Percentiles rank a stretch among this genome's conserved stretches.
Evolutionary conservation across 1,139 yeast species (phyloP).

Genomic region (Meyerozyma sp.): DNA sequence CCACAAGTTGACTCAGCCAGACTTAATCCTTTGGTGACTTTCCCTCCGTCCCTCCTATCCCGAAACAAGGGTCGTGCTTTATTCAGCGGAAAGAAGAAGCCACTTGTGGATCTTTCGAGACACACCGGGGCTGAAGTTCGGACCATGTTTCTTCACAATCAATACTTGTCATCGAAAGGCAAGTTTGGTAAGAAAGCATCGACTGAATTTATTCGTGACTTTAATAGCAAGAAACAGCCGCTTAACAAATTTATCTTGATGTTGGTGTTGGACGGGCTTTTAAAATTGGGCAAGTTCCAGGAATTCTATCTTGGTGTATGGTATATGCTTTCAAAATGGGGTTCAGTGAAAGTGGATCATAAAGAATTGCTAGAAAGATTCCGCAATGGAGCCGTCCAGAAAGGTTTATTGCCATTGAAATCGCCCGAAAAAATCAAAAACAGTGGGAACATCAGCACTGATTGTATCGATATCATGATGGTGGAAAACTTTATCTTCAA

Average conservation of each 20-base stretch:
- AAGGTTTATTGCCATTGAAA: background rate
- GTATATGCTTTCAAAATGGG: slow-evolving; percentile 11
- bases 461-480: slow-evolving; percentile 19
- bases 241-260: slow-evolving; percentile 29
- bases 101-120: slow-evolving; percentile 29
- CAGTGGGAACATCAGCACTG: slow-evolving; percentile 2
- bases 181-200: slow-evolving; percentile 18
- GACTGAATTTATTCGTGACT: slow-evolving; percentile 1
- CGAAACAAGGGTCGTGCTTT: slow-evolving; percentile 19
- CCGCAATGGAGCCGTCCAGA: background rate
- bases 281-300: slow-evolving; percentile 25
- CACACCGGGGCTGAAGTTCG: slow-evolving; percentile 17
- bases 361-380: background rate
- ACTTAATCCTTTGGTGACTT: slow-evolving; percentile 26
- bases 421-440: background rate
- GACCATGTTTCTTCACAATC: slow-evolving; percentile 10
- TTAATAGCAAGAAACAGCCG: slow-evolving; percentile 9
- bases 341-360: background rate
- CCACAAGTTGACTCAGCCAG: slow-evolving; percentile 5
- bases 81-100: slow-evolving; percentile 19
- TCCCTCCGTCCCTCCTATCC: slow-evolving; percentile 26
- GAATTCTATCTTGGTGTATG: slow-evolving; percentile 28
- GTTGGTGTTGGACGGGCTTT: slow-evolving; percentile 26
- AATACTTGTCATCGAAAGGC: slow-evolving; percentile 15
- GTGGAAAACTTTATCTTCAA: slow-evolving; percentile 33